Evolutionary conservation across 768 basidiomycete genomes (phyloP).

Genomic region (Mycena rosella): DNA sequence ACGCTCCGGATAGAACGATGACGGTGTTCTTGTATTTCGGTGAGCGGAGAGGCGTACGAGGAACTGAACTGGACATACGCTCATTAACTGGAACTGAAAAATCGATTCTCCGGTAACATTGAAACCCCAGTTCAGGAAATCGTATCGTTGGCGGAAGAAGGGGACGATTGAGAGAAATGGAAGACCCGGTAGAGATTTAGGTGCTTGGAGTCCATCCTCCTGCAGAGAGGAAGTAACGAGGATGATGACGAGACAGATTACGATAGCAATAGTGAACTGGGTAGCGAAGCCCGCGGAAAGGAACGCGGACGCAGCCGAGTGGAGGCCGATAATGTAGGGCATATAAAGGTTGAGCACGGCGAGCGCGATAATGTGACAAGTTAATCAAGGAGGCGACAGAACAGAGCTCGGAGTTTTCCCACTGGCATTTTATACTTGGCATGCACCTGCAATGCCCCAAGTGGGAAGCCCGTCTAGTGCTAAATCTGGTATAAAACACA

Average conservation of each 20-base stretch:
- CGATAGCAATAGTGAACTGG: slow-evolving; percentile 62
- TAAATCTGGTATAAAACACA: slow-evolving; percentile 32
- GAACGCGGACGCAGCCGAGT: slow-evolving; percentile 62
- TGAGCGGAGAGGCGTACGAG: slow-evolving; percentile 30
- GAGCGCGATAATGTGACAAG: slow-evolving; percentile 22
- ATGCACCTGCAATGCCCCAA: slow-evolving; percentile 27
- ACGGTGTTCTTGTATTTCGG: slow-evolving; percentile 70
- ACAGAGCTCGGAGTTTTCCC: slow-evolving; percentile 30
- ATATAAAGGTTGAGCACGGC: slow-evolving; percentile 45
- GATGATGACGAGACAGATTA: slow-evolving; percentile 61
- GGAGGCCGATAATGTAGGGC: slow-evolving; percentile 65
- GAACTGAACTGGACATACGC: slow-evolving; percentile 51
- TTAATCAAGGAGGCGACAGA: slow-evolving; percentile 41
- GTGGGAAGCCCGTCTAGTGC: slow-evolving; percentile 25
- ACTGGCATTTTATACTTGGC: slow-evolving; percentile 36
- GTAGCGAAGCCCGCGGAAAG: slow-evolving; percentile 64
- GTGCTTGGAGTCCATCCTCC: slow-evolving; percentile 63
- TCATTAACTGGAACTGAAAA: slow-evolving; percentile 78
- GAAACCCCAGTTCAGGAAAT: slow-evolving; percentile 82
- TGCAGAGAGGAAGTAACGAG: slow-evolving; percentile 60
- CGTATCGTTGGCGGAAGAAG: slow-evolving; percentile 78
- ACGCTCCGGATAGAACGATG: slow-evolving; percentile 82
- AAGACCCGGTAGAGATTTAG: slow-evolving; percentile 69
- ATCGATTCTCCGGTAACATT: slow-evolving; percentile 72
- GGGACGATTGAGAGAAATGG: slow-evolving; percentile 70